A percentile compares a stretch with the other conserved stretches of the same genome.
Conservation (phyloP, 83 land plant genomes). For the Picea abies region DNA sequence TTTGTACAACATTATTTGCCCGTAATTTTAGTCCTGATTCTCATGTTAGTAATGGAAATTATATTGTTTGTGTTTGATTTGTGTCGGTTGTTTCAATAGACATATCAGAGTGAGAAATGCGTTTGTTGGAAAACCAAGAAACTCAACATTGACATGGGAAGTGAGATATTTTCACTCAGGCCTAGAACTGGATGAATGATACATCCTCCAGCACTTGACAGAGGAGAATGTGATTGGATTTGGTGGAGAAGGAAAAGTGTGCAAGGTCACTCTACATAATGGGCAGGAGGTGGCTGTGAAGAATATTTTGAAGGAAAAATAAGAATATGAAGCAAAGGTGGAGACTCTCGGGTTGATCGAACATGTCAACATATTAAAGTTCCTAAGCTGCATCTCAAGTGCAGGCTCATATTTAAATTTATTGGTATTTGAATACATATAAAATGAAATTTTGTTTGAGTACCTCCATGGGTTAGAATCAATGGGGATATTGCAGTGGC, state of each 20-base stretch:
- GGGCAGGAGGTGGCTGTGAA: constrained; percentile 68
- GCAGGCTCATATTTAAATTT: neutral
- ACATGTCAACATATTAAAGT: constrained; percentile 38
- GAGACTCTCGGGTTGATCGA: constrained; percentile 5
- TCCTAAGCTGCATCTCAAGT: constrained; percentile 27
- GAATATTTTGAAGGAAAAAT: constrained; percentile 36
- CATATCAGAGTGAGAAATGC: too few species aligned
- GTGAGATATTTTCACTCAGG: too few species aligned
- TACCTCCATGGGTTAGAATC: neutral
- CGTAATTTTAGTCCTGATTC: neutral
- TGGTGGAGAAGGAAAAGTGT: constrained; percentile 33
- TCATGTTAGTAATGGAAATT: neutral
- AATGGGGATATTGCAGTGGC: constrained; percentile 40
- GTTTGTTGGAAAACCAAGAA: too few species aligned
- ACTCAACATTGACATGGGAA: too few species aligned
- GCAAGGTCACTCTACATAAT: constrained; percentile 25
- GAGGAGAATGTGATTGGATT: constrained; percentile 35
- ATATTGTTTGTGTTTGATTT: neutral
- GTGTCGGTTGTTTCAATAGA: neutral
- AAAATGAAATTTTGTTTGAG: neutral
- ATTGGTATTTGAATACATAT: constrained; percentile 2
- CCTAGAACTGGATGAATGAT: constrained; percentile 19
- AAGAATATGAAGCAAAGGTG: too few species aligned
- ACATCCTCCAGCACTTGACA: constrained; percentile 23
- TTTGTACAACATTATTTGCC: neutral